Base-by-base conservation (phyloP, 495 filamentous ascomycete genomes). In the Monascus purpureus region DNA sequence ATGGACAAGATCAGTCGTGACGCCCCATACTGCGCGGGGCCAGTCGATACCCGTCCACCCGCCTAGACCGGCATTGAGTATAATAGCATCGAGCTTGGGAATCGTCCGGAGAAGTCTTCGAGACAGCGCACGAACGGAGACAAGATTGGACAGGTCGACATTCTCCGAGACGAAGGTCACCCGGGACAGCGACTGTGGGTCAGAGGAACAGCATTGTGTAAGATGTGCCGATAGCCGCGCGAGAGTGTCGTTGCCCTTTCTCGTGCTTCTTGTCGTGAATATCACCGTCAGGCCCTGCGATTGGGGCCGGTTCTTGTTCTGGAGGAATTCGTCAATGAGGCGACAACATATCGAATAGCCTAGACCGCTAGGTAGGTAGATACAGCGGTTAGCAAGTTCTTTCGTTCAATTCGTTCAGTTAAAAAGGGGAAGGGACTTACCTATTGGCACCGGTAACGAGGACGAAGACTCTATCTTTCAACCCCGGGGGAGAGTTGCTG, bases 21-120 rank as follows among this genome's bases (percentile, higher is more conserved):
- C 51, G 15, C 55, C 59, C 59, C 67, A 74, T 35, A 72, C 55
- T 8, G 78, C 70, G 12, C 34, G 32, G 16, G 61, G 49, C 81
- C 82, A 96, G 53, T 85, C 53, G 23, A 94, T 48, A n/a, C 79
- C 82, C 6, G 57, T 70, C 75, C 82, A 88, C 7, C 81, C 81
- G n/a, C 86, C 87, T 16, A 82, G 69, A 2, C 87, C 92, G 14
- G 90, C 90, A 54, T 94, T 94, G 50, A 86, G 75, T 26, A 96
- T 66, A 6, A 84, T 65, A 3, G 68, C 67, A 49, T 96, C 84
- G 36, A 97, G 65, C 43, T 77, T 77, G 9, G 80, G 75, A 40
- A 79, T 38, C 1, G 52, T 46, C 4, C 43, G 31, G 11, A 59
- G 38, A 16, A 80, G 53, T 22, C 56, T 55, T 22, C 55, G 52